Evolutionary conservation across 1,284 basidiomycete species (phyloP).

Genomic region (Pyrrhoderma noxium): DNA sequence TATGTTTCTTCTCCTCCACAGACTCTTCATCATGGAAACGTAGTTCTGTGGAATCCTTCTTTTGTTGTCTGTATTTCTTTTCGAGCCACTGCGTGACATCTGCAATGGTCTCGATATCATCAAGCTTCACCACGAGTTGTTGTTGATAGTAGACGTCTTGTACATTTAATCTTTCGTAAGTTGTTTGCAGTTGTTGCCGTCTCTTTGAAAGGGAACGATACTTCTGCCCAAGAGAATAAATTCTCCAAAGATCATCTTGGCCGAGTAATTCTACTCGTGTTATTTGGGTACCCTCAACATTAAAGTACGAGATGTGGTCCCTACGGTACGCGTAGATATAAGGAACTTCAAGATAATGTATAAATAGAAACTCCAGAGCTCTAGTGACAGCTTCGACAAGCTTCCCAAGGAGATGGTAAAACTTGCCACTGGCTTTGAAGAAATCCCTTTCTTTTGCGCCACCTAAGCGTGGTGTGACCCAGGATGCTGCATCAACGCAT

Average conservation of each 20-base stretch:
- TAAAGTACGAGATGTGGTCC: constrained; percentile 81
- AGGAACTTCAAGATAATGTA: constrained; percentile 87
- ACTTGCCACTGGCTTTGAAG: constrained; percentile 55
- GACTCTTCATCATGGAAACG: constrained; percentile 63
- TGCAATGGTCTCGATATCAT: constrained; percentile 82
- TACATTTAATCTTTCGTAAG: constrained; percentile 59
- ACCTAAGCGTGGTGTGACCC: constrained; percentile 87
- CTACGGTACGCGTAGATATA: constrained; percentile 93
- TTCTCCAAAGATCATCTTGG: constrained; percentile 80
- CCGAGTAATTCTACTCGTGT: constrained; percentile 61
- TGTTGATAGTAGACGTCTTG: constrained; percentile 69
- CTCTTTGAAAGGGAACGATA: constrained; percentile 81
- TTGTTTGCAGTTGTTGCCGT: constrained; percentile 50
- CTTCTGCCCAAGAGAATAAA: constrained; percentile 79
- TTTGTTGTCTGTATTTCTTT: constrained; percentile 79
- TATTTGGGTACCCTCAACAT: constrained; percentile 45
- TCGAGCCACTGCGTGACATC: constrained; percentile 91
- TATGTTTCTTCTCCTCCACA: constrained; percentile 55
- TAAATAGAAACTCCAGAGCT: constrained; percentile 79
- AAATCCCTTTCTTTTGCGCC: constrained; percentile 68
- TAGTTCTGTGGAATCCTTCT: constrained; percentile 53
- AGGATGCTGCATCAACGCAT: constrained; percentile 77
- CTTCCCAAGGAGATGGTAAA: constrained; percentile 53
- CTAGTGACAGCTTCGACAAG: constrained; percentile 78
- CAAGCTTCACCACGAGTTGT: constrained; percentile 54